Conservation (phyloP, 805 yeast species). For the Kazachstania viticola region DNA sequence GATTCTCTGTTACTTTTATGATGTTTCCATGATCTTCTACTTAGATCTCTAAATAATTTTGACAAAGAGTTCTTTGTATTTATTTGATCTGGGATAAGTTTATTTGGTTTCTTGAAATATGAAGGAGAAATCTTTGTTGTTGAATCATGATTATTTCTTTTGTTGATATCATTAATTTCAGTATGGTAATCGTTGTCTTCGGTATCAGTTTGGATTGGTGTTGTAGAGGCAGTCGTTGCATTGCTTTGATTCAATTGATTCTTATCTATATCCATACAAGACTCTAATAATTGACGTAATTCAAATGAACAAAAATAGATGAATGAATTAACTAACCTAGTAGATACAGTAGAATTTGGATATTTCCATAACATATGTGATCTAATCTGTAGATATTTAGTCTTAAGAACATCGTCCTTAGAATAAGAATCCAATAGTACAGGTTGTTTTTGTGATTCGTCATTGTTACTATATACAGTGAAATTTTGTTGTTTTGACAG, state of each 20-base stretch:
- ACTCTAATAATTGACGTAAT: slow-evolving; percentile 38
- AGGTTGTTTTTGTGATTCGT: slow-evolving; percentile 27
- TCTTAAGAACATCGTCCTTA: slow-evolving; percentile 53
- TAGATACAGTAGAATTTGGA: slow-evolving; percentile 68
- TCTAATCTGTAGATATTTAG: slow-evolving; percentile 64
- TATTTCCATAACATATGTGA: slow-evolving; percentile 84
- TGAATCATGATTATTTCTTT: background rate
- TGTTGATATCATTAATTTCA: background rate
- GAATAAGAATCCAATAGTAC: slow-evolving; percentile 61
- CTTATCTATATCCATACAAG: background rate
- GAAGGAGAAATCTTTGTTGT: slow-evolving; percentile 19
- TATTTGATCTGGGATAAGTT: slow-evolving; percentile 17
- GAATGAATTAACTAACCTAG: slow-evolving; percentile 60
- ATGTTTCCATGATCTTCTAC: slow-evolving; percentile 88
- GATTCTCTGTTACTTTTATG: slow-evolving; percentile 38
- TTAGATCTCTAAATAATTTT: slow-evolving; percentile 72
- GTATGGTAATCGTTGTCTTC: slow-evolving; percentile 8
- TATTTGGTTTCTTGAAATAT: slow-evolving; percentile 22
- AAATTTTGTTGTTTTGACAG: slow-evolving; percentile 32
- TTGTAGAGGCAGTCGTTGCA: background rate
- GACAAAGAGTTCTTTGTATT: slow-evolving; percentile 38
- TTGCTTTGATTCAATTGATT: too few species aligned
- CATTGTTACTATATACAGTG: slow-evolving; percentile 48
- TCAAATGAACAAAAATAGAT: slow-evolving; percentile 53
- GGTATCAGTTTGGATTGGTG: background rate